A percentile compares a stretch with the other conserved stretches of the same genome.
Conservation (phyloP, 2,329 filamentous ascomycete species). For the Nannizzia gypsea region DNA sequence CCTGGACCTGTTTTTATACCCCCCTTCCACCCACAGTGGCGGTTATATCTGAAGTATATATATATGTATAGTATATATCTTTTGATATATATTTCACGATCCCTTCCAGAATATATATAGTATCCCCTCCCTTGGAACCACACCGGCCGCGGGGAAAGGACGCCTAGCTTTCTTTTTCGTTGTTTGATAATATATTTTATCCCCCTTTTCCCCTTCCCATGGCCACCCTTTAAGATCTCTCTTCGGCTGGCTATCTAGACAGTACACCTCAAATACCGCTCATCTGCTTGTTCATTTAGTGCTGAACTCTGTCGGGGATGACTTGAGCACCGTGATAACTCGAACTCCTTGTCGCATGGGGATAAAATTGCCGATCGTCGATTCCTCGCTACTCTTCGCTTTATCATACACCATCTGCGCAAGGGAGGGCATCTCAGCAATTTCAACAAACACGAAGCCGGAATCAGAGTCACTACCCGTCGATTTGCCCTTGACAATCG, state of each 20-base stretch:
- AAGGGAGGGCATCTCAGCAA: neutral
- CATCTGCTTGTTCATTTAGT: slow-evolving; percentile 7
- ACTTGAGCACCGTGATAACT: slow-evolving; percentile 13
- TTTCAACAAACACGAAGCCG: neutral
- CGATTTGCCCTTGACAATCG: neutral
- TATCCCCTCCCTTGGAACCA: slow-evolving; percentile 7
- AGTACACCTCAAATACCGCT: slow-evolving; percentile 7
- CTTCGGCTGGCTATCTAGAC: slow-evolving; percentile 10
- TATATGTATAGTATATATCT: neutral
- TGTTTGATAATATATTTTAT: slow-evolving; percentile 6
- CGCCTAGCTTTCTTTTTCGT: neutral
- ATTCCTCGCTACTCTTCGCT: neutral
- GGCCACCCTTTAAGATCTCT: slow-evolving; percentile 6
- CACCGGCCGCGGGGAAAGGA: slow-evolving; percentile 8
- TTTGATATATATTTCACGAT: slow-evolving; percentile 6
- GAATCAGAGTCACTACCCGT: neutral
- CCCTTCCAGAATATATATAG: slow-evolving; percentile 1
- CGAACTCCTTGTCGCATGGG: slow-evolving; percentile 10
- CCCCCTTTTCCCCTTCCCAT: slow-evolving; percentile 5
- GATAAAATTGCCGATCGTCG: neutral
- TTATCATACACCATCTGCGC: neutral
- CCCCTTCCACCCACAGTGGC: slow-evolving; percentile 1
- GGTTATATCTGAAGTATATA: slow-evolving; percentile 5
- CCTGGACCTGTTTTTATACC: slow-evolving; percentile 4
- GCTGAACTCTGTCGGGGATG: slow-evolving; percentile 13